Percentiles rank a stretch among this genome's conserved stretches.
Conservation (phyloP, 306 rosid genomes). For the Vicia faba region DNA sequence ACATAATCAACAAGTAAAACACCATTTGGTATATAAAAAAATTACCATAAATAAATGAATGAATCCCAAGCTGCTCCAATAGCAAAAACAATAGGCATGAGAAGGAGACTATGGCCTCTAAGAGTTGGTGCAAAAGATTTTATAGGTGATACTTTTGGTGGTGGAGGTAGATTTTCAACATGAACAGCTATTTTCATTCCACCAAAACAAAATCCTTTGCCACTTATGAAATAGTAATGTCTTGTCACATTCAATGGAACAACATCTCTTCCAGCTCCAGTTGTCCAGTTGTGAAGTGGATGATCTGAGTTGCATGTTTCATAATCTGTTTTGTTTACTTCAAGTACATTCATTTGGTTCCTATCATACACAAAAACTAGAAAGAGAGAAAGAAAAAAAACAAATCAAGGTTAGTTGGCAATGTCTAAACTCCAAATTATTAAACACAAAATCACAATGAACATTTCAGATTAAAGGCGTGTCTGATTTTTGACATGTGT, state of each 20-base stretch:
- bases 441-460: not conserved
- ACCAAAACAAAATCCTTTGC: slow-evolving; percentile 83
- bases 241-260: slow-evolving; percentile 80
- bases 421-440: not conserved
- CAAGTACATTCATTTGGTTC: slow-evolving; percentile 80
- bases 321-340: slow-evolving; percentile 88
- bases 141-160: slow-evolving; percentile 53
- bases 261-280: slow-evolving; percentile 96
- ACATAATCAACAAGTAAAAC: slow-evolving; percentile 21
- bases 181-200: slow-evolving; percentile 81
- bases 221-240: slow-evolving; percentile 71
- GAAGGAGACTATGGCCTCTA: slow-evolving; percentile 40
- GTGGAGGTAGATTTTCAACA: slow-evolving; percentile 77
- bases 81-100: slow-evolving; percentile 59
- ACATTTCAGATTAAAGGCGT: not conserved
- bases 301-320: slow-evolving; percentile 71
- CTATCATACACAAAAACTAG: slow-evolving; percentile 88
- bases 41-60: slow-evolving; percentile 52
- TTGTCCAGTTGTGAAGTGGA: slow-evolving; percentile 75
- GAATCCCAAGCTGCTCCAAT: slow-evolving; percentile 66
- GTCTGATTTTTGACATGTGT: no score
- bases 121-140: slow-evolving; percentile 40
- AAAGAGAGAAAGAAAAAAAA: not conserved
- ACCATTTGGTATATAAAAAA: slow-evolving; percentile 16
- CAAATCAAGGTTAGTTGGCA: slow-evolving; percentile 17